Conservation (phyloP, 164 flowering plant species). For the Vitis rupestris region DNA sequence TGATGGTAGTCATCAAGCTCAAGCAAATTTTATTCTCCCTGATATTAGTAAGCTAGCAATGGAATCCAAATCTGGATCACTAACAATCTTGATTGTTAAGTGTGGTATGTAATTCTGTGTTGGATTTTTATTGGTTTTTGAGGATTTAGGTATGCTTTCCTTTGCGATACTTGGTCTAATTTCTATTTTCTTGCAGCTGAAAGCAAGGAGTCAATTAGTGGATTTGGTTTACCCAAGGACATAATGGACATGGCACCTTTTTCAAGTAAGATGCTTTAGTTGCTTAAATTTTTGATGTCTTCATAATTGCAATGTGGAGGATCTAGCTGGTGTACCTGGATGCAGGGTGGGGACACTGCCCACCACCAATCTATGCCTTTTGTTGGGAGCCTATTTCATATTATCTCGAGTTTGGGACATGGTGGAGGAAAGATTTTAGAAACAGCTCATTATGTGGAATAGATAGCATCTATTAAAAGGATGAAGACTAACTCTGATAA, state of each 20-base stretch:
- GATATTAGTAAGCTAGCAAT: constrained; percentile 57
- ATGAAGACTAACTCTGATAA: too few species aligned
- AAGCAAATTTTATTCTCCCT: constrained; percentile 69
- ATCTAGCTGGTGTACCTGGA: too few species aligned
- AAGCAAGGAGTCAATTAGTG: constrained; percentile 19
- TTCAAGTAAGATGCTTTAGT: constrained; percentile 28
- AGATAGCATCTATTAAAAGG: too few species aligned
- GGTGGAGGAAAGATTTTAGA: too few species aligned
- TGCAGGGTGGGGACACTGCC: too few species aligned
- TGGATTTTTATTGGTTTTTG: background rate
- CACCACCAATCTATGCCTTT: too few species aligned
- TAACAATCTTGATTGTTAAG: constrained; percentile 61
- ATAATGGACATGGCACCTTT: constrained; percentile 27
- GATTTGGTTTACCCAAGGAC: constrained; percentile 20
- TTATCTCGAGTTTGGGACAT: too few species aligned
- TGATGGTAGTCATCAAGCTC: constrained; percentile 39
- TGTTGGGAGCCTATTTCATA: too few species aligned
- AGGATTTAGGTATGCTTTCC: background rate
- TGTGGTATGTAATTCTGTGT: constrained; percentile 45
- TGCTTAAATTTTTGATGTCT: background rate
- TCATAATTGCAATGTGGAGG: too few species aligned
- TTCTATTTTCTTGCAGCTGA: constrained; percentile 36
- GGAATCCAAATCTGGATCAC: constrained; percentile 56
- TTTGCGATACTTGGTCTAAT: background rate
- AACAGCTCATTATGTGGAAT: too few species aligned